Evolutionary conservation across 1,284 basidiomycete species (phyloP).

Genomic region (Tilletiopsis washingtonensis): DNA sequence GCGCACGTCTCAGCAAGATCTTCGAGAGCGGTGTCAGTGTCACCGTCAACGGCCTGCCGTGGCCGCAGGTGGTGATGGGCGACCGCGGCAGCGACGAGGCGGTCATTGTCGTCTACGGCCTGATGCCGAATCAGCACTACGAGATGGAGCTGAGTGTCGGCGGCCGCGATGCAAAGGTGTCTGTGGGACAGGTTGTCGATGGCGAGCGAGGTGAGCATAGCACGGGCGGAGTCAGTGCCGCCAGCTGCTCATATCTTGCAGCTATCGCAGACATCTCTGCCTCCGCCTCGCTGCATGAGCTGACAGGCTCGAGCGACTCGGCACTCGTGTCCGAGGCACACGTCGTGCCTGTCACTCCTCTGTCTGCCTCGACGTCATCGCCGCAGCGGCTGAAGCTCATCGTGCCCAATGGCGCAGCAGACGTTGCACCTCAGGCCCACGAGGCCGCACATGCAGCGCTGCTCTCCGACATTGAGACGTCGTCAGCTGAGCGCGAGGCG

Average conservation of each 20-base stretch:
- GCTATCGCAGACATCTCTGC: neutral
- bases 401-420: too few species aligned
- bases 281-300: too few species aligned
- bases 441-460: neutral
- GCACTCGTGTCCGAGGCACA: neutral
- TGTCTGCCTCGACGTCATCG: too few species aligned
- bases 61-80: slow-evolving; percentile 33
- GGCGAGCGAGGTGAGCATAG: neutral
- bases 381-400: too few species aligned
- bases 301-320: too few species aligned
- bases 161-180: neutral
- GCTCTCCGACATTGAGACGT: neutral
- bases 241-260: neutral
- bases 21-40: slow-evolving; percentile 30
- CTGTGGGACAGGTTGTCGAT: neutral
- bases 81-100: slow-evolving; percentile 33
- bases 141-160: slow-evolving; percentile 26
- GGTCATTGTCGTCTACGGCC: slow-evolving; percentile 37
- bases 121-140: slow-evolving; percentile 27
- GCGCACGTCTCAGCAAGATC: slow-evolving; percentile 7
- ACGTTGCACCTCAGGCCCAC: too few species aligned
- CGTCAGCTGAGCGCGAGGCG: neutral
- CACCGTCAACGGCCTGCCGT: slow-evolving; percentile 27
- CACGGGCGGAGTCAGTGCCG: too few species aligned
- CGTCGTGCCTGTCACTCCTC: neutral